phyloP scores from a whole-genome alignment of 441 rosid genomes.

The Populus hybrid region DNA sequence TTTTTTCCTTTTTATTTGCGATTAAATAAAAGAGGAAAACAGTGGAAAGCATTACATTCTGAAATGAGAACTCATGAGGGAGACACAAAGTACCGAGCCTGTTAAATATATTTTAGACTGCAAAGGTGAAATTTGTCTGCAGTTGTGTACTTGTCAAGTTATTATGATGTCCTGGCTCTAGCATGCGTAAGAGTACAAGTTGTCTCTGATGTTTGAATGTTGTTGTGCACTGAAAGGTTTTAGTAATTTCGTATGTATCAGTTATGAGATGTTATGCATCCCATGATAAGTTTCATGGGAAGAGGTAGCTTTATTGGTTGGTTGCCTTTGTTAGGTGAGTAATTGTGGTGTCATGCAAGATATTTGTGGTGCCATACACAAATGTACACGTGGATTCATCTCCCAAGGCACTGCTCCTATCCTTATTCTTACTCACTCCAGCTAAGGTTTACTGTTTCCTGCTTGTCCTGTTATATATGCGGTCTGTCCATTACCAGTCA shows the following conservation, averaged over 20 bases:
- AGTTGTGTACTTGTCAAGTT: neutral
- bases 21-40: neutral
- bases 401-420: slow-evolving; percentile 53
- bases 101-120: neutral
- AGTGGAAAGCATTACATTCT: neutral
- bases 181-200: neutral
- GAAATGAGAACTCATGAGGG: neutral
- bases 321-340: slow-evolving; percentile 57
- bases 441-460: slow-evolving; percentile 58
- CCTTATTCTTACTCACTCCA: slow-evolving; percentile 48
- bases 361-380: slow-evolving; percentile 35
- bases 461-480: no score
- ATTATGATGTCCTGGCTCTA: neutral
- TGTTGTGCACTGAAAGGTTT: slow-evolving; percentile 4
- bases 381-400: slow-evolving; percentile 51
- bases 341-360: slow-evolving; percentile 73
- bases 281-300: slow-evolving; percentile 31
- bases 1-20: neutral
- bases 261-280: slow-evolving; percentile 19
- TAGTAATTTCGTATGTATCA: slow-evolving; percentile 17
- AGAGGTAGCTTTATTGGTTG: slow-evolving; percentile 44
- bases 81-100: neutral
- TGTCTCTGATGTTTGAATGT: neutral
- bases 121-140: neutral
- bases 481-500: slow-evolving; percentile 12